Evolutionary conservation across 495 filamentous ascomycete species (phyloP), one percentile per base, ranked within the genome.

Genomic region (Schizothecium vesticola): DNA sequence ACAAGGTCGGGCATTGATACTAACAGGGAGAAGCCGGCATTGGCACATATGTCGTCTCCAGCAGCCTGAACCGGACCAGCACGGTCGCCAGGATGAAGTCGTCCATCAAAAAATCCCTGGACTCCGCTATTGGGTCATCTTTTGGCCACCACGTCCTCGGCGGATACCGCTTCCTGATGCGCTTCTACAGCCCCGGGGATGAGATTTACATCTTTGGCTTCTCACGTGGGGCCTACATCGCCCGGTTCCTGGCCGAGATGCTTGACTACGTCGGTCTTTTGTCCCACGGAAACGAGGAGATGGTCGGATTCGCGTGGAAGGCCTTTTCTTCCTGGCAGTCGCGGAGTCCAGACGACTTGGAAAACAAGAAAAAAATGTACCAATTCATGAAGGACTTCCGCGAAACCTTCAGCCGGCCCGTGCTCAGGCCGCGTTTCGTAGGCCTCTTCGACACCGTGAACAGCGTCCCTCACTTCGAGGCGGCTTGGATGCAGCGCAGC

Each of bases 131-230:
- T 67, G 93, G 92, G 3, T 90, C 90, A 1, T 92, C 90, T 0
- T 96, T 97, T 69, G 91, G 89, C 69, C 86, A 92, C 16, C 92
- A 96, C 78, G 91, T 92, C 29, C 87, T 95, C 70, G 92, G 89
- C 11, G 92, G 91, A 21, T 96, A 96, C 75, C 91, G 91, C 68
- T 95, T 96, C 77, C 80, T 94, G 36, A 96, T 96, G 92, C 87
- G 90, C 33, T 93, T 92, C 77, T 96, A 96, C 74, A 80, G 83
- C 16, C 86, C 88, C 0, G 92, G 91, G 7, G 91, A 95, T 69
- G 88, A 93, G 73, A 93, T 95, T 64, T 87, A 86, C 70, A 86
- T 95, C 72, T 94, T 95, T 60, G 92, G 92, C 16, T 96, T 96
- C 81, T 91, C 88, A 51, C 87, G 92, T 23, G 92, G 92, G 12